Percentiles rank a stretch among this genome's conserved stretches.
phyloP scores from a whole-genome alignment of 1,139 yeast species.

The Insectozyma bohioensis region DNA sequence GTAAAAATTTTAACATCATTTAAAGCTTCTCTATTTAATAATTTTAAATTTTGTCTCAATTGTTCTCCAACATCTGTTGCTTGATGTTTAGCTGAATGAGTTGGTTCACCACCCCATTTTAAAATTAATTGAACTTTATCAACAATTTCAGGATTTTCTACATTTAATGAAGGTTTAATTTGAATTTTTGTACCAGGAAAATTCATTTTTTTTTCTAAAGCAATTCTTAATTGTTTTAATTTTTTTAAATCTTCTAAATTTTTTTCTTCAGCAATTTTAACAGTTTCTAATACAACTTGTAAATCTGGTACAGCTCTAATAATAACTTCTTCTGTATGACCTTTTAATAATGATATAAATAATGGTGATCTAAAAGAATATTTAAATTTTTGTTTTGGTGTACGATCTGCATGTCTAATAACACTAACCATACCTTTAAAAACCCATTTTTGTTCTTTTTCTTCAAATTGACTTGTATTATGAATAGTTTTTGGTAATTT shows the following conservation, averaged over 20 bases:
- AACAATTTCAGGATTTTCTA: constrained; percentile 61
- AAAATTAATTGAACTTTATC: constrained; percentile 94
- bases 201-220: constrained; percentile 83
- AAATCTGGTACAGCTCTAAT: constrained; percentile 87
- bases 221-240: constrained; percentile 70
- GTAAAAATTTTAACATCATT: constrained; percentile 85
- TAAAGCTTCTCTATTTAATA: constrained; percentile 81
- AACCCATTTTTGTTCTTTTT: constrained; percentile 94
- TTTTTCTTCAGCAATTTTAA: constrained; percentile 75
- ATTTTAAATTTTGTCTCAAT: constrained; percentile 84
- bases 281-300: constrained; percentile 81
- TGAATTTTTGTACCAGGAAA: constrained; percentile 98
- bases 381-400: constrained; percentile 98
- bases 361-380: constrained; percentile 88
- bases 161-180: constrained; percentile 79
- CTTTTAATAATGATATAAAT: constrained; percentile 84
- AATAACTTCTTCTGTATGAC: constrained; percentile 94
- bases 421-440: constrained; percentile 91
- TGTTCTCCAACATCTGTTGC: constrained; percentile 96
- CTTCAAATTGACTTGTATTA: constrained; percentile 52
- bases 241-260: constrained; percentile 79
- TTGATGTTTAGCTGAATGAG: constrained; percentile 95
- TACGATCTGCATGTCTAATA: constrained; percentile 96
- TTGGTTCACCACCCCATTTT: constrained; percentile 99
- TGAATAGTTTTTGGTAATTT: constrained; percentile 31